Evolutionary conservation across 2,329 filamentous ascomycete species (phyloP), one percentile per base, ranked within the genome.

Genomic region (Fusarium illudens): DNA sequence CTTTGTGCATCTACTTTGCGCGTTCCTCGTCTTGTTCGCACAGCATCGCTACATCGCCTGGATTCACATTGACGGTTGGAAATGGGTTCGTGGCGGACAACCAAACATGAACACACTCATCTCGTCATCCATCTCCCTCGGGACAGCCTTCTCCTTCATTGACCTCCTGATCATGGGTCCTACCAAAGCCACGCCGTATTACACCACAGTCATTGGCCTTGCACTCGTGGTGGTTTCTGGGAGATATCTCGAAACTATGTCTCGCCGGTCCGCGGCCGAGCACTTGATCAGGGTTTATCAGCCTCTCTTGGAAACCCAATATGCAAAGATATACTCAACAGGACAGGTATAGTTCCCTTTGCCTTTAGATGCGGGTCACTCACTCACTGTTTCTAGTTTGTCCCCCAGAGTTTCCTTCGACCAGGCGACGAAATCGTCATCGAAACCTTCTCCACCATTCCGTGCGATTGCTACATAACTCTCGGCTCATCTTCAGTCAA

Each of bases 71-170:
- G 52, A 57, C 12, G 58, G 52, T 4, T 61, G 58, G 58, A 57
- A 44, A 15, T 60, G 58, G 50, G 8, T 60, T 2, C 32, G 32
- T 10, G 50, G 32, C 4, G 44, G 58, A 6, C 29, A 36, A 9
- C 20, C 52, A 6, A 61, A 61, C 19, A 51, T 61, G 58, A 61
- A 61, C 52, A 61, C 58, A 2, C 44, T 61, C 17, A 44, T 61
- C 9, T 61, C 58, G 1, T 46, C 44, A 30, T 51, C 58, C 27
- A 44, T 61, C 42, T 34, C 25, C 1, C 39, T 57, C 12, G 58
- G 58, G 2, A 42, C 42, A 15, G 6, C 56, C 27, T 34, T 55
- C 1, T 61, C 58, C 15, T 27, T 36, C 9, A 32, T 39, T 2
- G 52, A 61, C 34, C 27, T 61, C 11, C 10, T 61, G 2, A 11